phyloP scores from a whole-genome alignment of 2,329 filamentous ascomycete species.

The Aspergillus fructus region DNA sequence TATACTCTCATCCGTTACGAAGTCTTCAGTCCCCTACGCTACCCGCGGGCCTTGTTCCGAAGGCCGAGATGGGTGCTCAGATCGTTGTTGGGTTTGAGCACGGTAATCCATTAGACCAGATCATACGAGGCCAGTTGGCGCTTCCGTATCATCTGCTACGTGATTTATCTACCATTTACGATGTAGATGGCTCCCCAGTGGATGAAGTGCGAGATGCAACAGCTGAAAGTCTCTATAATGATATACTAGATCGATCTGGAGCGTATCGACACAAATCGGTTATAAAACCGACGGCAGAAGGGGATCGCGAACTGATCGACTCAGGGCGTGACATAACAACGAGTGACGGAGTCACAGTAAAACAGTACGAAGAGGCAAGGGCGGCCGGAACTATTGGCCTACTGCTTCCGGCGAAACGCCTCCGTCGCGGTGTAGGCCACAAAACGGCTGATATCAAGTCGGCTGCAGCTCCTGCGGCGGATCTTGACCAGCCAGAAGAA shows the following conservation, averaged over 20 bases:
- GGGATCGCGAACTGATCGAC: slow-evolving; percentile 78
- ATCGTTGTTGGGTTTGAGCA: slow-evolving; percentile 97
- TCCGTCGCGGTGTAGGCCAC: slow-evolving; percentile 46
- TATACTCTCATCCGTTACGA: slow-evolving; percentile 77
- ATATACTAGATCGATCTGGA: slow-evolving; percentile 87
- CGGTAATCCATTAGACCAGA: slow-evolving; percentile 88
- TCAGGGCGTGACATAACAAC: slow-evolving; percentile 74
- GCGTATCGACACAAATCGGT: slow-evolving; percentile 80
- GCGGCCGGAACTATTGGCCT: slow-evolving; percentile 55
- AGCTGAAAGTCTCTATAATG: slow-evolving; percentile 91
- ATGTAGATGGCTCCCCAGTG: slow-evolving; percentile 63
- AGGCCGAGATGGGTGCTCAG: slow-evolving; percentile 96
- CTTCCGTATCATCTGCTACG: slow-evolving; percentile 81
- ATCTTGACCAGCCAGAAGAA: slow-evolving; percentile 65
- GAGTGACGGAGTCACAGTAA: slow-evolving; percentile 70
- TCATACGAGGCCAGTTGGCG: slow-evolving; percentile 86
- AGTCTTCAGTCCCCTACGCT: slow-evolving; percentile 57
- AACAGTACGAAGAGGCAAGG: slow-evolving; percentile 68
- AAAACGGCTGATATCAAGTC: slow-evolving; percentile 52
- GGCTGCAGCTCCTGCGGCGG: slow-evolving; percentile 50
- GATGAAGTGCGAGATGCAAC: slow-evolving; percentile 75
- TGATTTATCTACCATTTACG: slow-evolving; percentile 83
- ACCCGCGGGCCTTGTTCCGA: slow-evolving; percentile 62
- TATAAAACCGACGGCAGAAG: slow-evolving; percentile 70
- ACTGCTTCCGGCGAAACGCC: slow-evolving; percentile 43